Evolutionary conservation across 75 land plant genomes (phyloP).

Genomic region (Pinus albicaulis): DNA sequence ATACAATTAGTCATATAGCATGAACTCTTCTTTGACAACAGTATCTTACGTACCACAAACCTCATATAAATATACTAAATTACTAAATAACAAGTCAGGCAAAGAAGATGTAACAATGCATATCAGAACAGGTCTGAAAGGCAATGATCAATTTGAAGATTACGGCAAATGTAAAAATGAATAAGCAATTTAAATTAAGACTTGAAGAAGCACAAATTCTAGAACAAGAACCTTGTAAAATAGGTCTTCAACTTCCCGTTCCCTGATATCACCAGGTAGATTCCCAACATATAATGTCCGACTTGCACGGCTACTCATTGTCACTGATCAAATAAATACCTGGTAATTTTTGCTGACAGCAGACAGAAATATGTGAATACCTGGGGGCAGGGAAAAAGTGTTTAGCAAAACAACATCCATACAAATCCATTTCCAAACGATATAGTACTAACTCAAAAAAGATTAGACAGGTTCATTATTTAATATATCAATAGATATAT

Average conservation of each 20-base stretch:
- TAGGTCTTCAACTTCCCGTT: conserved; percentile 69
- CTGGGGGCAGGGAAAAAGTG: not conserved
- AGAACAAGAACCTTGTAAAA: conserved; percentile 68
- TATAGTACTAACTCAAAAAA: not conserved
- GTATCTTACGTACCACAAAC: not conserved
- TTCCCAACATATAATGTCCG: conserved; percentile 61
- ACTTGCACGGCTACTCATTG: conserved; percentile 55
- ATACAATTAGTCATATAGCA: not conserved
- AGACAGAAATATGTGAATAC: not conserved
- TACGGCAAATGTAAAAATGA: not conserved
- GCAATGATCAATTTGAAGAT: too few species aligned
- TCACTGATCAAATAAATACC: not conserved
- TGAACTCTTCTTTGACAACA: not conserved
- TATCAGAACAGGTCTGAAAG: too few species aligned
- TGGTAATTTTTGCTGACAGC: not conserved
- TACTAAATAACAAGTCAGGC: conserved; percentile 6
- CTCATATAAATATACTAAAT: conserved; percentile 32
- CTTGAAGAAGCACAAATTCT: conserved; percentile 8
- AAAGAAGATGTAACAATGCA: too few species aligned
- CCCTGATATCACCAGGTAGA: conserved; percentile 65
- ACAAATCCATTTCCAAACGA: not conserved
- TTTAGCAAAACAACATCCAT: not conserved
- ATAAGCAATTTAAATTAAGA: not conserved
- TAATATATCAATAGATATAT: not conserved
- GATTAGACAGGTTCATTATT: not conserved